Conservation (phyloP, 2,329 filamentous ascomycete genomes). For the Colletotrichum tanaceti region DNA sequence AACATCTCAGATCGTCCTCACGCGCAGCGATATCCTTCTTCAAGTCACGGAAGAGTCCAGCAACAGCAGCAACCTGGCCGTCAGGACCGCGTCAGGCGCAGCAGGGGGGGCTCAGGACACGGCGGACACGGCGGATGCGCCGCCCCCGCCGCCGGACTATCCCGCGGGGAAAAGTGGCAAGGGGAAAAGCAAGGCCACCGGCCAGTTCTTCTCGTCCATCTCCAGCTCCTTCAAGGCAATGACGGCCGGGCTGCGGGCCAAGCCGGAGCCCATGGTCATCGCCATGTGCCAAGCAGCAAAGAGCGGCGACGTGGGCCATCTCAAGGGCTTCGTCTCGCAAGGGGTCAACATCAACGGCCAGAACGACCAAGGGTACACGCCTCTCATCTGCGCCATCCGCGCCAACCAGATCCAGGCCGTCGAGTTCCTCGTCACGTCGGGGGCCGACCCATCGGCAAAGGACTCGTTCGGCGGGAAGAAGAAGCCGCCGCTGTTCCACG, state of each 20-base stretch:
- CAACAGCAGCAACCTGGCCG: background rate
- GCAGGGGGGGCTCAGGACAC: background rate
- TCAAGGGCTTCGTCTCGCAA: conserved; percentile 49
- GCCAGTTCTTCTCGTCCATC: conserved; percentile 46
- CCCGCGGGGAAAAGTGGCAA: conserved; percentile 8
- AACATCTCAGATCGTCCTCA: conserved; percentile 29
- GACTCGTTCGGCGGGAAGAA: conserved; percentile 40
- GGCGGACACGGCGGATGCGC: background rate
- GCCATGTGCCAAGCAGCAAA: conserved; percentile 52
- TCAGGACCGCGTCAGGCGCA: background rate
- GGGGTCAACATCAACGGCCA: conserved; percentile 52
- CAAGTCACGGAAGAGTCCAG: conserved; percentile 11
- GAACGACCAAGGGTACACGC: conserved; percentile 51
- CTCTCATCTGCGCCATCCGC: conserved; percentile 51
- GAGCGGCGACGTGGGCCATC: conserved; percentile 49
- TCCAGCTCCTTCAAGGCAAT: conserved; percentile 52
- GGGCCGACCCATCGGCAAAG: conserved; percentile 45
- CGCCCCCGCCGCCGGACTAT: conserved; percentile 23
- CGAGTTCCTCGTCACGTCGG: conserved; percentile 49
- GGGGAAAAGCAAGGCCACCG: conserved; percentile 36
- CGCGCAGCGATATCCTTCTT: conserved; percentile 17
- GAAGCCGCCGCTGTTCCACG: conserved; percentile 44
- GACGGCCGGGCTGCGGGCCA: conserved; percentile 48
- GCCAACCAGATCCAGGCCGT: conserved; percentile 49
- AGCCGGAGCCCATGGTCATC: conserved; percentile 53